Evolutionary conservation across 2,329 filamentous ascomycete genomes (phyloP).

Genomic region (Arthroderma sp.): DNA sequence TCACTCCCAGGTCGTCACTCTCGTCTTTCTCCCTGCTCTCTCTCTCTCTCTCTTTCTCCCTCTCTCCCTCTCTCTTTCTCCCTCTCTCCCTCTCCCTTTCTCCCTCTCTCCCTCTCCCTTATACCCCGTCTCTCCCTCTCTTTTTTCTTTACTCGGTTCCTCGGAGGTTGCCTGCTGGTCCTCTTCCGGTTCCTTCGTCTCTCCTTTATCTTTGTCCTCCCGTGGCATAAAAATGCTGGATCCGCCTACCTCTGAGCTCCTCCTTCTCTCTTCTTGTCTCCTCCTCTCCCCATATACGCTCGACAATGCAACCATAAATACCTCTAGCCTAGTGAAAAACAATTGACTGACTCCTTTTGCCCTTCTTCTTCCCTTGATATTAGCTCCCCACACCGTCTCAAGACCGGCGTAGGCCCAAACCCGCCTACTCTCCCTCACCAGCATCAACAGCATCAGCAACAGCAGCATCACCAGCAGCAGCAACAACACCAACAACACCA

Average conservation of each 20-base stretch:
- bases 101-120: not conserved
- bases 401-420: slow-evolving; percentile 27
- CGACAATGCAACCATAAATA: slow-evolving; percentile 6
- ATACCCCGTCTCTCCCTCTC: not conserved
- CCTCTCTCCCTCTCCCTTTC: not conserved
- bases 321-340: slow-evolving; percentile 2
- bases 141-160: slow-evolving; percentile 9
- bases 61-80: no score
- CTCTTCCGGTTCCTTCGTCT: slow-evolving; percentile 9
- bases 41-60: not conserved
- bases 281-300: slow-evolving; percentile 10
- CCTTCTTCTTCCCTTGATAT: slow-evolving; percentile 8
- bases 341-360: slow-evolving; percentile 10
- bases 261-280: slow-evolving; percentile 5
- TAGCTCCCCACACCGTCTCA: slow-evolving; percentile 34
- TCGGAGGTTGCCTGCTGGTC: not conserved
- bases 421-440: slow-evolving; percentile 23
- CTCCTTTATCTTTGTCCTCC: slow-evolving; percentile 8
- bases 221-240: slow-evolving; percentile 13
- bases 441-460: not conserved
- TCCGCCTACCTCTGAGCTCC: slow-evolving; percentile 9
- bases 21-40: not conserved
- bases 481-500: not conserved
- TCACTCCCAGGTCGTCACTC: slow-evolving; percentile 3
- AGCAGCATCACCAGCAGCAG: not conserved